phyloP scores from a whole-genome alignment of 2,329 filamentous ascomycete genomes.

The Dothistroma septosporum region DNA sequence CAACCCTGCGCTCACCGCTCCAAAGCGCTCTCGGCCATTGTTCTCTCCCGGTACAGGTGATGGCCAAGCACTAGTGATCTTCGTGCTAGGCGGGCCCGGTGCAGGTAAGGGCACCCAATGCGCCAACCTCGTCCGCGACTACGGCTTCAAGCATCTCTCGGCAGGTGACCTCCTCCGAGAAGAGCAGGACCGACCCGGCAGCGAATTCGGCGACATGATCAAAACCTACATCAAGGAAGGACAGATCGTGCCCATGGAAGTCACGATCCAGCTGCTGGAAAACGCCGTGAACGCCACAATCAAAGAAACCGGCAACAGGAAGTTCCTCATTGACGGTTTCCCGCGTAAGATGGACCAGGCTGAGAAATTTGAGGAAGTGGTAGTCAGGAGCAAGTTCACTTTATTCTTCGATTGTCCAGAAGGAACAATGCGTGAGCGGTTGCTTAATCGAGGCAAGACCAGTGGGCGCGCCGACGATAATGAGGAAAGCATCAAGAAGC shows the following conservation, averaged over 20 bases:
- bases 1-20: constrained; percentile 40
- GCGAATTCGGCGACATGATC: constrained; percentile 89
- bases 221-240: constrained; percentile 90
- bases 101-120: constrained; percentile 97
- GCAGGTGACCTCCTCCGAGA: constrained; percentile 90
- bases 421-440: constrained; percentile 74
- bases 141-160: constrained; percentile 87
- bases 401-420: constrained; percentile 95
- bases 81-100: constrained; percentile 92
- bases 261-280: constrained; percentile 88
- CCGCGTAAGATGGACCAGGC: constrained; percentile 97
- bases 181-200: constrained; percentile 82
- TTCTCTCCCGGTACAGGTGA: constrained; percentile 57
- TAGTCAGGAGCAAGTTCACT: constrained; percentile 78
- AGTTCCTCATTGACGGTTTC: constrained; percentile 80
- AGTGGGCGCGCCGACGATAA: constrained; percentile 91
- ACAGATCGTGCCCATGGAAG: constrained; percentile 97
- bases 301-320: constrained; percentile 53
- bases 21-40: constrained; percentile 59
- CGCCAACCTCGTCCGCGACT: constrained; percentile 77
- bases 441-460: constrained; percentile 88
- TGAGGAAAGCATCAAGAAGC: constrained; percentile 89
- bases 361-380: constrained; percentile 82
- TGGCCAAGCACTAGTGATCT: constrained; percentile 76
- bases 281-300: constrained; percentile 81